phyloP scores from a whole-genome alignment of 345 rosid species.

The rapeseed (Brassica napus) region Da-Ae NC_063452.1:49928001-49928500 shows the following conservation, averaged over 20 bases:
- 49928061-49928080: no score
- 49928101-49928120: no score
- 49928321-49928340: background rate
- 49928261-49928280: background rate
- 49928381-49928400: no score
- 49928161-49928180: background rate
- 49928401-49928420: background rate
- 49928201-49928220: background rate
- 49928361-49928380: background rate
- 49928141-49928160: no score
- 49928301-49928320: background rate
- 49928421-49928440: background rate
- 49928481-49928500: constrained; percentile 74
- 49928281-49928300: background rate
- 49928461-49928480: constrained; percentile 54
- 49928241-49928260: background rate
- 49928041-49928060: no score
- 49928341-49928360: background rate
- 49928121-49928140: no score
- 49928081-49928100: no score
- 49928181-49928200: background rate
- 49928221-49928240: background rate
- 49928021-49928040: no score
- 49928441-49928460: constrained; percentile 62
- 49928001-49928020: no score